A percentile compares a stretch with the other conserved stretches of the same genome.
Conservation (phyloP, 2,329 filamentous ascomycete species). For the Colletotrichum sp. region DNA sequence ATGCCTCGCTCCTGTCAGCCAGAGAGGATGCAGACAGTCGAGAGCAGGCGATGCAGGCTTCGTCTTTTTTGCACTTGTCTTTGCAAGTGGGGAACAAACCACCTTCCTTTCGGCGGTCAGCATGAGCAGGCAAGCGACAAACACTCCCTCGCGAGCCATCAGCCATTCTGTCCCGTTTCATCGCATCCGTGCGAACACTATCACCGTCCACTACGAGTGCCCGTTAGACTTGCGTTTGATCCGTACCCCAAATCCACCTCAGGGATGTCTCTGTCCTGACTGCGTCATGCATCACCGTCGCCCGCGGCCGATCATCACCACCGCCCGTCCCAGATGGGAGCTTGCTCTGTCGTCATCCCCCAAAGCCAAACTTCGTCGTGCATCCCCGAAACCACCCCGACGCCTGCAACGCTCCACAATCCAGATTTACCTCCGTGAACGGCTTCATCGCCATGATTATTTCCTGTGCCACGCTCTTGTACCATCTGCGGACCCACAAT, state of each 20-base stretch:
- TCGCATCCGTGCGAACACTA: slow-evolving; percentile 5
- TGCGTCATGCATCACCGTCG: not conserved
- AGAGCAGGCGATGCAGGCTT: not conserved
- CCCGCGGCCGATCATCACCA: not conserved
- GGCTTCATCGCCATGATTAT: not conserved
- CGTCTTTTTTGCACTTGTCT: not conserved
- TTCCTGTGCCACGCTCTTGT: not conserved
- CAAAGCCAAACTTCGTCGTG: not conserved
- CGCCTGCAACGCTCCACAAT: not conserved
- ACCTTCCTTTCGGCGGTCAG: not conserved
- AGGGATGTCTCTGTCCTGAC: not conserved
- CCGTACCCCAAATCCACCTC: not conserved
- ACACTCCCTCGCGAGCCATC: not conserved
- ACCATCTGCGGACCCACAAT: not conserved
- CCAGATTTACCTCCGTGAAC: not conserved
- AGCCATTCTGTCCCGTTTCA: slow-evolving; percentile 5
- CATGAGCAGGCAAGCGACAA: not conserved
- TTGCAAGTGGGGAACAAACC: not conserved
- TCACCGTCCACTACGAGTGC: not conserved
- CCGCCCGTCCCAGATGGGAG: not conserved
- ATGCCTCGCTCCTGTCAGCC: not conserved
- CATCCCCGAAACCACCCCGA: not conserved
- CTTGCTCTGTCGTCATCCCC: not conserved
- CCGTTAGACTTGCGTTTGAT: not conserved
- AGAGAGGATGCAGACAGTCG: not conserved